Evolutionary conservation across 345 rosid species (phyloP).

Genomic region (Acer campestre): DNA sequence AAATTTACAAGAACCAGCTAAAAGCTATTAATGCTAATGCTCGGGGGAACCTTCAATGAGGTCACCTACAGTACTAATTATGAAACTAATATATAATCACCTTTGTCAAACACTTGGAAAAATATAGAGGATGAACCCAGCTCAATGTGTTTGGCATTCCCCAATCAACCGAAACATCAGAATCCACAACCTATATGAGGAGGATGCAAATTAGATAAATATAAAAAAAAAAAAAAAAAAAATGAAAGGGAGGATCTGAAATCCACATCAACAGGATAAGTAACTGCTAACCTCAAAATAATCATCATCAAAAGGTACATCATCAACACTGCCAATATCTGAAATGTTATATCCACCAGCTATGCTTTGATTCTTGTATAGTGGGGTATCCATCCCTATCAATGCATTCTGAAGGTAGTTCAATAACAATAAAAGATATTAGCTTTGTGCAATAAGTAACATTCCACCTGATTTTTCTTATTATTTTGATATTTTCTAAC

Average conservation of each 20-base stretch:
- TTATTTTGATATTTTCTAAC: neutral
- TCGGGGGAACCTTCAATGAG: neutral
- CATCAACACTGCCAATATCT: constrained; percentile 45
- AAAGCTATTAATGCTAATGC: neutral
- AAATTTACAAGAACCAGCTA: neutral
- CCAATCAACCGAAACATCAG: constrained; percentile 78
- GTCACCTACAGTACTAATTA: constrained; percentile 4
- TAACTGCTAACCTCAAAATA: constrained; percentile 68
- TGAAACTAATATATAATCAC: constrained; percentile 39
- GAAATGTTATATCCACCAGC: constrained; percentile 53
- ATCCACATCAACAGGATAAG: constrained; percentile 20
- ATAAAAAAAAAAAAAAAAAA: constrained; percentile 13
- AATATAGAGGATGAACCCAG: constrained; percentile 79
- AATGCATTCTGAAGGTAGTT: constrained; percentile 63
- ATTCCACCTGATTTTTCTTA: neutral
- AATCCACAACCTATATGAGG: constrained; percentile 60
- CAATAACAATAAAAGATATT: constrained; percentile 7
- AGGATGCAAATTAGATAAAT: constrained; percentile 15
- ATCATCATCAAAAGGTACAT: constrained; percentile 59
- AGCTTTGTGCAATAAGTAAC: neutral
- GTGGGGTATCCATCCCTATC: constrained; percentile 78
- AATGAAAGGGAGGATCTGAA: neutral
- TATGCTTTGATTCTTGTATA: constrained; percentile 52
- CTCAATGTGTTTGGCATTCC: constrained; percentile 80
- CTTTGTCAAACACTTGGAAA: constrained; percentile 87